Base-by-base conservation (phyloP, 2,329 filamentous ascomycete genomes). In the Cryphonectria radicalis region DNA sequence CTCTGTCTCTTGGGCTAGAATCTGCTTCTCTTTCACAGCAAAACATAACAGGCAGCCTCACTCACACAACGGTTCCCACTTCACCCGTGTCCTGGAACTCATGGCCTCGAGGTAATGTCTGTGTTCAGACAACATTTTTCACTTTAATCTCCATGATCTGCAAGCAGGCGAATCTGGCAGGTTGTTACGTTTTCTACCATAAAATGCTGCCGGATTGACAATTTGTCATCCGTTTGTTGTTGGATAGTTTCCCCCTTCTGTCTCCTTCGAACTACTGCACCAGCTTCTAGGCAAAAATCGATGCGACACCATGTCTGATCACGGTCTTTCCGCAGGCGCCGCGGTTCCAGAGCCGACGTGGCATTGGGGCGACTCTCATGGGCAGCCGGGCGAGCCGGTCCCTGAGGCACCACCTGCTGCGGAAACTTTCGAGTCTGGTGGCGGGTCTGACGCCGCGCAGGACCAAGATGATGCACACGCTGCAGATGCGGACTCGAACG, bases 401-500 rank as follows among this genome's bases (percentile, higher is more conserved):
- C 57, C 64, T 40, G 63, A 37, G 50, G 37, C 37, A 46, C 25
- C 63, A 17, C 32, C 63, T 19, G 53, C 65, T 42, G 32, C 64
- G 25, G 68, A 72, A 19, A 62, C 50, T 17, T 10, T 42, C 46
- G 25, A 69, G n/a, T n/a, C 62, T 19, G 67, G 28, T 10, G 67
- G n/a, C 11, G 37, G 46, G 17, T 46, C 63, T 37, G 68, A 68
- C 59, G n/a, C 63, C 25, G 60, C 70, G 68, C 46, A 70, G 62
- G 53, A 32, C 59, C 46, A 72, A 65, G 57, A 25, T 66, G 19
- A 25, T 66, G 19, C 46, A 60, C 62, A 40, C 70, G 13, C 62
- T 70, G 28, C 70, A 69, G 3, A 68, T 77, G 37, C 73, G 75
- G 46, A 65, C 74, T 22, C 66, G 70, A 11, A 73, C 68, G 66